Conservation (phyloP, 1,284 basidiomycete genomes). For the Rhodotorula sp. region DNA sequence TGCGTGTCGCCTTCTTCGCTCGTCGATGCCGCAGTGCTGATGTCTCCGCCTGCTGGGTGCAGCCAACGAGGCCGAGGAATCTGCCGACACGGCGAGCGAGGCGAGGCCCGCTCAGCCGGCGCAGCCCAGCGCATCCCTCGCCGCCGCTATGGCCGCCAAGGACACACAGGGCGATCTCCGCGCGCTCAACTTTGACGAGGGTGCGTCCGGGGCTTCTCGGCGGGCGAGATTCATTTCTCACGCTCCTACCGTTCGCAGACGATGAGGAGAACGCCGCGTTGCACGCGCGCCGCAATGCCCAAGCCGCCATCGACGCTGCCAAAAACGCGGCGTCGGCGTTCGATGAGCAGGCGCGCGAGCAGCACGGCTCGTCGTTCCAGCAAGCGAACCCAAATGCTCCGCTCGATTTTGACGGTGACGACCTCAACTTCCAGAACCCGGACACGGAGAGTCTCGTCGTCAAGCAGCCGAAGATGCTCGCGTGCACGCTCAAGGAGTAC, state of each 20-base stretch:
- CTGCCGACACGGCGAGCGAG: conserved; percentile 58
- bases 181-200: conserved; percentile 93
- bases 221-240: not conserved
- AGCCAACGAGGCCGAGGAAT: conserved; percentile 87
- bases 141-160: conserved; percentile 35
- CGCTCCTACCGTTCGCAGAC: conserved; percentile 57
- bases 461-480: conserved; percentile 92
- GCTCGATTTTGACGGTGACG: conserved; percentile 67
- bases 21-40: not conserved
- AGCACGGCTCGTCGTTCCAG: conserved; percentile 47
- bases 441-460: conserved; percentile 83
- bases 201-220: conserved; percentile 54
- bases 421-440: conserved; percentile 99
- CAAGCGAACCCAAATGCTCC: conserved; percentile 29
- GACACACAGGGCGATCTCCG: conserved; percentile 54
- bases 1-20: conserved; percentile 53
- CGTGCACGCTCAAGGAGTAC: conserved; percentile 97
- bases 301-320: conserved; percentile 81
- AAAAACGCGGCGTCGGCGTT: conserved; percentile 80
- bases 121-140: conserved; percentile 24
- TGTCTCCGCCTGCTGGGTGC: conserved; percentile 3
- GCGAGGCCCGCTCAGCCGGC: conserved; percentile 39
- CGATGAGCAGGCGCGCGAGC: conserved; percentile 71
- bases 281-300: conserved; percentile 87
- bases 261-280: conserved; percentile 85